These are phyloP conservation scores for Geopyxis carbonaria DNA, from an alignment of 495 filamentous ascomycete genomes.

Conservation along the genomic window DNA sequence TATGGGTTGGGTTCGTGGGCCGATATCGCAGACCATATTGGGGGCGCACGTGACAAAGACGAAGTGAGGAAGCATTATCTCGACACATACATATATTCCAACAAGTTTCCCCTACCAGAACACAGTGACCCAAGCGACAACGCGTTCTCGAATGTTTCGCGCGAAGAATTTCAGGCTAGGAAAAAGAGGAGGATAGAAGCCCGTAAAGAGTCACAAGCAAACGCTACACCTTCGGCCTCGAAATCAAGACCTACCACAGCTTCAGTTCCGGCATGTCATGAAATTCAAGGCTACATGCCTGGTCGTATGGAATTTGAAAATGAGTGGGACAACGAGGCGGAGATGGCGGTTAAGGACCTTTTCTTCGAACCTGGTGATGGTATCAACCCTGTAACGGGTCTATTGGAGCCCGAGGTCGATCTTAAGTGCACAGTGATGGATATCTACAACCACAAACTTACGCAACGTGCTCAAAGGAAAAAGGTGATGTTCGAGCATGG, in stretches of 20 bases:
- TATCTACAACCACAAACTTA: conserved; percentile 89
- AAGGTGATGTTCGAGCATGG: conserved; percentile 92
- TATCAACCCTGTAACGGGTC: conserved; percentile 61
- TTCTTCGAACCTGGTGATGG: conserved; percentile 94
- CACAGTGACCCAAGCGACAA: conserved; percentile 66
- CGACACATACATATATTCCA: conserved; percentile 66
- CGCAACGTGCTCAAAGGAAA: conserved; percentile 83
- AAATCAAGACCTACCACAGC: conserved; percentile 83
- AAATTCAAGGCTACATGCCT: conserved; percentile 97
- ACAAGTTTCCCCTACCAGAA: conserved; percentile 69
- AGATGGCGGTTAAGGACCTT: conserved; percentile 96
- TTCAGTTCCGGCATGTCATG: conserved; percentile 84
- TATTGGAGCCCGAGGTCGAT: conserved; percentile 84
- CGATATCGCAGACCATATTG: conserved; percentile 95
- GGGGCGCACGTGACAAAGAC: conserved; percentile 81
- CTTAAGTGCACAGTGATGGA: conserved; percentile 97
- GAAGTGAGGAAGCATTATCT: conserved; percentile 90
- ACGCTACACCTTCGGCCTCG: conserved; percentile 63
- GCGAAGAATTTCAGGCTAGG: conserved; percentile 80
- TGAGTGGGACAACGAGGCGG: conserved; percentile 92
- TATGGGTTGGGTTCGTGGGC: conserved; percentile 96
- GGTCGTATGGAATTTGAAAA: conserved; percentile 95
- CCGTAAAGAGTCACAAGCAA: conserved; percentile 71
- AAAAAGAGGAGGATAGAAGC: conserved; percentile 94
- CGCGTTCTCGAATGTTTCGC: conserved; percentile 55